Conservation (phyloP, 768 basidiomycete genomes). For the Amylocystis lapponica region DNA sequence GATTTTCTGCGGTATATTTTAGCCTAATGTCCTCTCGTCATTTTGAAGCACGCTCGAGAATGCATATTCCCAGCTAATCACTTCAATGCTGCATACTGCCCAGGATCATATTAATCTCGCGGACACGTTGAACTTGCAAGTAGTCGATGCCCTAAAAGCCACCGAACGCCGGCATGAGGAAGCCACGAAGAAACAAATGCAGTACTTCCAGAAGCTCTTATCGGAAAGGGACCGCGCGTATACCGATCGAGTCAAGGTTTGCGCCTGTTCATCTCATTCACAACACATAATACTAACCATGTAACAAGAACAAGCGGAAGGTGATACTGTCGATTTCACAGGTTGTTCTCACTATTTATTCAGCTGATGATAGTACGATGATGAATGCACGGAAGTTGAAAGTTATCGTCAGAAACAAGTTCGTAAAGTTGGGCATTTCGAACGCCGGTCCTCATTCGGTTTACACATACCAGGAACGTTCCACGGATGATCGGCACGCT, state of each 20-base stretch:
- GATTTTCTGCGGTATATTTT: not conserved
- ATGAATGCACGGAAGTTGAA: constrained; percentile 70
- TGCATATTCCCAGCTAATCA: constrained; percentile 65
- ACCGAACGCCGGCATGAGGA: constrained; percentile 62
- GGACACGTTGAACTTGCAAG: constrained; percentile 51
- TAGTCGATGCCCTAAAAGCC: constrained; percentile 56
- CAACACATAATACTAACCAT: not conserved
- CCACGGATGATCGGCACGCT: constrained; percentile 69
- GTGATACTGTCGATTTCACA: constrained; percentile 24
- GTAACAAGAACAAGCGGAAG: constrained; percentile 45
- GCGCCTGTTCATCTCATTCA: not conserved
- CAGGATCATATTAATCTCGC: constrained; percentile 68
- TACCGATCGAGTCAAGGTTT: constrained; percentile 64
- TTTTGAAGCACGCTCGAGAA: constrained; percentile 56
- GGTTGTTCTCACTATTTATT: constrained; percentile 5
- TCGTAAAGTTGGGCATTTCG: no score
- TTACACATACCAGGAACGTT: constrained; percentile 44
- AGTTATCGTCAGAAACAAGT: constrained; percentile 77
- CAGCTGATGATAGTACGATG: constrained; percentile 56
- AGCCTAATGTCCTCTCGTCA: not conserved
- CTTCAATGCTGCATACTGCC: constrained; percentile 51
- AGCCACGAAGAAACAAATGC: constrained; percentile 66
- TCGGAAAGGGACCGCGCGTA: constrained; percentile 66
- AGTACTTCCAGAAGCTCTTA: constrained; percentile 66
- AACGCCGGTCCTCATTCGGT: not conserved